Base-by-base conservation (phyloP, 345 rosid genomes). In the Pistacia integerrima region DNA sequence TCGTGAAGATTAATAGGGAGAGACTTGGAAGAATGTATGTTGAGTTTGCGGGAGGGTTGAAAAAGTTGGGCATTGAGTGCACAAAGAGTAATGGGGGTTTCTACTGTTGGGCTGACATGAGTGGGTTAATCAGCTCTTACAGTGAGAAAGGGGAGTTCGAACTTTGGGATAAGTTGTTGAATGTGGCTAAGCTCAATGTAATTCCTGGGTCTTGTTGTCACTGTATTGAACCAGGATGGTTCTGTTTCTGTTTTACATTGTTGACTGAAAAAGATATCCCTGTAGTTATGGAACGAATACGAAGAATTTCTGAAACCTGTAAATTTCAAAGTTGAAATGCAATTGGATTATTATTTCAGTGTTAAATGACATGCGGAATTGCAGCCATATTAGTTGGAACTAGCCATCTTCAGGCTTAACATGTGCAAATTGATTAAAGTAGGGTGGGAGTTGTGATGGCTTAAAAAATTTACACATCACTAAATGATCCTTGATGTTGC, bases 201-300 rank as follows among this genome's bases (percentile, higher is more conserved):
- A 88, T 83, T 75, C 97, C 98, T 20, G 99, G 98, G 70, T 92
- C 98, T 72, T 88, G 78, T 79, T 96, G 99, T 76, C 98, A 89
- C 71, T 96, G 98, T 72, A 96, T 93, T 17, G 97, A 92, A 84
- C 99, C 97, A 1, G 98, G 99, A 46, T 96, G 97, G 98, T 96
- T 93, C 80, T 41, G 90, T 63, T 85, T 93, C 81, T 88, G 97
- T 90, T 88, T 90, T 66, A 82, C 92, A 68, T 63, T 85, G 73
- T 82, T 93, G 89, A 77, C 85, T 12, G 93, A 90, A 68, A 83
- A 83, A 9, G 97, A 93, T 52, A 78, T 93, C 66, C 87, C 87
- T 55, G 82, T 88, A 67, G 93, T 90, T 64, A 80, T 91, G 81
- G 80, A 88, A 58, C 87, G 98, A 67, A 84, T 92, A 75, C 85